phyloP scores from a whole-genome alignment of 1,139 yeast genomes.

The Magnusiomyces ingens region DNA sequence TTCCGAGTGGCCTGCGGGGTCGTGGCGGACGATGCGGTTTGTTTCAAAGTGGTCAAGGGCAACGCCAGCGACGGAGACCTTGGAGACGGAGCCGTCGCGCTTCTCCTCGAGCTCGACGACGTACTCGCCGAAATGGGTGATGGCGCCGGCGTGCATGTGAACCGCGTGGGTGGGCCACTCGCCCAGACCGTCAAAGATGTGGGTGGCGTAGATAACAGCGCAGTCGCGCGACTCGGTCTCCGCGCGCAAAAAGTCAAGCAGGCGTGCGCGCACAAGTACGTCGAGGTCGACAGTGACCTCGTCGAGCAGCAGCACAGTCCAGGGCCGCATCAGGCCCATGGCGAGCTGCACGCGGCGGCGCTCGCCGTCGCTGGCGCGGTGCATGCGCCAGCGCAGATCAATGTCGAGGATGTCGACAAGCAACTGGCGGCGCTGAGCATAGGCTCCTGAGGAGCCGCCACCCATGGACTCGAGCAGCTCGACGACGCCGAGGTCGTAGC shows the following conservation, averaged over 20 bases:
- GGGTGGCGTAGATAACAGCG: constrained; percentile 80
- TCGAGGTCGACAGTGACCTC: constrained; percentile 96
- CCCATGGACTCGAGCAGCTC: constrained; percentile 77
- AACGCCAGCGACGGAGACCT: no score
- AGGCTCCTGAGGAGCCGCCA: constrained; percentile 46
- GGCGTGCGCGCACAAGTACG: constrained; percentile 75
- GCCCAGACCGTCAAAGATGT: constrained; percentile 89
- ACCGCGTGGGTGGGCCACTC: constrained; percentile 80
- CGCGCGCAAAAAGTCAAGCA: constrained; percentile 57
- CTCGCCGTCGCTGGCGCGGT: constrained; percentile 87
- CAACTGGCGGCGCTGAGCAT: constrained; percentile 66
- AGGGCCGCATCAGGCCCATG: constrained; percentile 88
- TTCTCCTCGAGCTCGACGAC: constrained; percentile 5
- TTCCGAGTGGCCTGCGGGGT: no score
- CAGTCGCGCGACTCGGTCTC: constrained; percentile 67
- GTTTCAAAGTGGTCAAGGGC: no score
- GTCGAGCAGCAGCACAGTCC: constrained; percentile 77
- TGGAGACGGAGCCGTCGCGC: not conserved
- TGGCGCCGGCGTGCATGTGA: constrained; percentile 70
- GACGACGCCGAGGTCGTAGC: constrained; percentile 83
- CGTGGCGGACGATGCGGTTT: no score
- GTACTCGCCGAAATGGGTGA: constrained; percentile 24
- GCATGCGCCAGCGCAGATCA: constrained; percentile 89
- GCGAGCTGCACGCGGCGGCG: constrained; percentile 87
- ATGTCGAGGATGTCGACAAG: constrained; percentile 73